Percentiles rank a stretch among this genome's conserved stretches.
phyloP scores from a whole-genome alignment of 108 stramenopile genomes.

The Hondaea fermentalgiana region DNA sequence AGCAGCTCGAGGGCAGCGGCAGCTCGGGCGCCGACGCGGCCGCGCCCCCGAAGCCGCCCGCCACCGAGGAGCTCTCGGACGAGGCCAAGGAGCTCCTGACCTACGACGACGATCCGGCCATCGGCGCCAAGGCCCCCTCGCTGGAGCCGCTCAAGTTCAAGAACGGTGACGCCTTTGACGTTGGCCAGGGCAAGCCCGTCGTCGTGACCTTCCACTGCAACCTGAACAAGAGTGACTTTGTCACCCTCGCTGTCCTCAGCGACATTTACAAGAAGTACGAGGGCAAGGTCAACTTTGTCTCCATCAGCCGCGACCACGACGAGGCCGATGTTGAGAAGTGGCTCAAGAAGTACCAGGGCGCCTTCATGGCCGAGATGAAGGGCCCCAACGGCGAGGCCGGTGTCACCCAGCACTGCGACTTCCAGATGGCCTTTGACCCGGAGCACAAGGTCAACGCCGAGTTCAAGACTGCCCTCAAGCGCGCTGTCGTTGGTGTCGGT shows the following conservation, averaged over 20 bases:
- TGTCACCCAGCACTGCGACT: neutral
- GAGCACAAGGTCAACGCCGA: conserved; percentile 16
- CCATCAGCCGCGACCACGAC: conserved; percentile 16
- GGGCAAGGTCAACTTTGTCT: neutral
- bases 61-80: neutral
- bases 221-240: conserved; percentile 18
- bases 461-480: conserved; percentile 16
- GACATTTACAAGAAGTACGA: conserved; percentile 7
- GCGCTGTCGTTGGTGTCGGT: conserved; percentile 9
- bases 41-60: neutral
- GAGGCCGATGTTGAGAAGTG: conserved; percentile 12
- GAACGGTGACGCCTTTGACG: conserved; percentile 4
- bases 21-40: neutral
- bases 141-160: neutral
- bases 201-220: conserved; percentile 21
- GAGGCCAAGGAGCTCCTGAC: neutral
- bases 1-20: neutral
- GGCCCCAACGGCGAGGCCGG: neutral
- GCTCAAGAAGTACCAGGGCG: conserved; percentile 14
- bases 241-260: neutral
- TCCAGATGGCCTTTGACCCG: conserved; percentile 5
- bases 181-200: neutral
- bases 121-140: neutral
- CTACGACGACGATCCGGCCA: conserved; percentile 1
- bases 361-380: neutral